Base-by-base conservation (phyloP, 768 basidiomycete genomes). In the Coprinopsis sp. region DNA sequence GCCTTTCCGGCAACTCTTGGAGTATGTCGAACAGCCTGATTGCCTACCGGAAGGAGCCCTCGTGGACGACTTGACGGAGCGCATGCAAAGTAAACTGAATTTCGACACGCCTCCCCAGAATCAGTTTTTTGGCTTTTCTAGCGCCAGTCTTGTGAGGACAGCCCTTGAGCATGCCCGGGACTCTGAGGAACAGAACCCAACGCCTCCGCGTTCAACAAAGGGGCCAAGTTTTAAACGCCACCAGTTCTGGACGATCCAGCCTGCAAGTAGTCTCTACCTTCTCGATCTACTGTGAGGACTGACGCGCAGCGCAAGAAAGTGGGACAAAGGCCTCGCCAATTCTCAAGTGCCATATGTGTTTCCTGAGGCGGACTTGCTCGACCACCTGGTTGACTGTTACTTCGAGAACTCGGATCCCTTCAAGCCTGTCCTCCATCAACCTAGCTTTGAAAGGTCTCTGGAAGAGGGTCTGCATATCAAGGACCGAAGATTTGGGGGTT, bases 371-470 rank as follows among this genome's bases (percentile, higher is more conserved):
- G 72, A 73, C 38, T 69, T 88, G 33, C 63, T 73, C 18, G 31
- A 47, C 5, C 30, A 47, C 1, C 67, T 89, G 24, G 61, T 87
- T 36, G 70, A 81, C 24, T 61, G 76, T 21, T 88, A 81, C 55
- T 91, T 91, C 56, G 49, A 46, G 2, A 51, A 72, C 28, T 31
- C 69, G 46, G 81, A 87, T 56, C 36, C 66, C 18, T 62, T 71
- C 38, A 51, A 72, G 3, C 85, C 87, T 1, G 64, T 91, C 1
- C 65, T 91, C 7, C 87, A 89, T 55, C 72, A 77, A 3, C 78
- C 78, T 3, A 75, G 76, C 10, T 87, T 90, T 51, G 72, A 81
- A 34, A 60, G 65, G 12, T 62, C 68, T 16, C 52, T 81, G n/a
- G 51, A 49, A 2, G 66, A 73, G 2, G 72, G 72, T 0, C 55